A percentile compares a stretch with the other conserved stretches of the same genome.
Evolutionary conservation across 2,329 filamentous ascomycete genomes (phyloP).

Genomic region (Malbranchea cinnamomea): DNA sequence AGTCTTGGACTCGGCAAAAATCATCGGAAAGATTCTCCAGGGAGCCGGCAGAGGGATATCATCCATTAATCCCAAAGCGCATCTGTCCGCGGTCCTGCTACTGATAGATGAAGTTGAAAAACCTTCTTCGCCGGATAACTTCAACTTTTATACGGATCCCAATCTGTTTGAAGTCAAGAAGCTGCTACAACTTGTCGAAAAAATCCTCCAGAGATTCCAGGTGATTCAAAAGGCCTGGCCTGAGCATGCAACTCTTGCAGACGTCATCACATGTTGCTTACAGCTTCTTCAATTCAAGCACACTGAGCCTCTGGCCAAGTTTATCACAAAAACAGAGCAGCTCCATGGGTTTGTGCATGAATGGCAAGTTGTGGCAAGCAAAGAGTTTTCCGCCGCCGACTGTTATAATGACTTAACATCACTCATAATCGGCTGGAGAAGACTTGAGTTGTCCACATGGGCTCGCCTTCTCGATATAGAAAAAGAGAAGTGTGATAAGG

Average conservation of each 20-base stretch:
- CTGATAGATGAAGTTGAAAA: slow-evolving; percentile 39
- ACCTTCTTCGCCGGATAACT: slow-evolving; percentile 32
- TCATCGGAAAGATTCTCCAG: slow-evolving; percentile 22
- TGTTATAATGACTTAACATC: slow-evolving; percentile 67
- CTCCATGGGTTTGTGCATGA: slow-evolving; percentile 75
- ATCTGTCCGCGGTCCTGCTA: slow-evolving; percentile 53
- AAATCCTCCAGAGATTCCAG: slow-evolving; percentile 56
- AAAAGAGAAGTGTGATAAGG: slow-evolving; percentile 55
- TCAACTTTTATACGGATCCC: slow-evolving; percentile 81
- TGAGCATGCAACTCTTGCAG: slow-evolving; percentile 63
- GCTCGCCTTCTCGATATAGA: slow-evolving; percentile 77
- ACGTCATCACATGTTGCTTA: slow-evolving; percentile 62
- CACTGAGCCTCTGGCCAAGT: slow-evolving; percentile 69
- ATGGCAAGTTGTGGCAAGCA: slow-evolving; percentile 88
- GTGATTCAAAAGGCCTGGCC: slow-evolving; percentile 51
- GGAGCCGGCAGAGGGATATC: slow-evolving; percentile 13
- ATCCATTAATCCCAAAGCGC: slow-evolving; percentile 28
- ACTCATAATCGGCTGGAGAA: slow-evolving; percentile 74
- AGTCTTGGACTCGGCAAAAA: slow-evolving; percentile 19
- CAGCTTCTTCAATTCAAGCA: slow-evolving; percentile 62
- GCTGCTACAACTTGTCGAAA: slow-evolving; percentile 53
- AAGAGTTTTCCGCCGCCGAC: slow-evolving; percentile 52
- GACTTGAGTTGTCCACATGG: slow-evolving; percentile 86
- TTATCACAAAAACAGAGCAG: slow-evolving; percentile 76
- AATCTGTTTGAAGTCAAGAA: slow-evolving; percentile 64